Conservation (phyloP, 352 stramenopile species). For the Pythium monospermum region DNA sequence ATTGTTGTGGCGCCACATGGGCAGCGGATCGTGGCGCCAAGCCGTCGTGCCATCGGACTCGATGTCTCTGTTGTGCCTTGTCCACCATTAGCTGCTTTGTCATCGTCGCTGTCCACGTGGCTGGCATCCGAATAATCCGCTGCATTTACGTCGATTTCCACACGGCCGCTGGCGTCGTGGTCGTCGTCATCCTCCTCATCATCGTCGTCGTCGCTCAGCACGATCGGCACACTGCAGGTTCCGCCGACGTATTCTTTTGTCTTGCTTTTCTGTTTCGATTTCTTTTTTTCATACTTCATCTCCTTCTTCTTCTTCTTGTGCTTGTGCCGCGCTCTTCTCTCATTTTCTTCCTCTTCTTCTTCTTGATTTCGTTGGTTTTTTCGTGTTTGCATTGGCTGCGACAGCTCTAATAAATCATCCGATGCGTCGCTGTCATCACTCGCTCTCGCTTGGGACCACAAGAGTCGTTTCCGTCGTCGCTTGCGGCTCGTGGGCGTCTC, state of each 20-base stretch:
- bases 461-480: conserved; percentile 34
- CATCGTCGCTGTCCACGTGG: not conserved
- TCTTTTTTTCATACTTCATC: not conserved
- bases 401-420: conserved; percentile 31
- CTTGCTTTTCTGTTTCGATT: not conserved
- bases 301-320: conserved; percentile 10
- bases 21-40: conserved; percentile 46
- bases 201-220: conserved; percentile 1
- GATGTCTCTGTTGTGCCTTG: conserved; percentile 9
- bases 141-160: not conserved
- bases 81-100: not conserved
- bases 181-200: not conserved
- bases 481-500: conserved; percentile 14
- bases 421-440: conserved; percentile 37
- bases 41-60: conserved; percentile 15
- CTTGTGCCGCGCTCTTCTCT: not conserved
- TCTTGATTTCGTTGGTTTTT: not conserved
- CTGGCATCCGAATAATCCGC: not conserved
- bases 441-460: conserved; percentile 33
- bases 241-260: not conserved
- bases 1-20: conserved; percentile 43
- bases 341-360: conserved; percentile 4
- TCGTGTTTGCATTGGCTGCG: conserved; percentile 6
- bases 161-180: not conserved
- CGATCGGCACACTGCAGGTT: not conserved